phyloP scores from a whole-genome alignment of 2,329 filamentous ascomycete genomes.

The Tolypocladium capitatum region DNA sequence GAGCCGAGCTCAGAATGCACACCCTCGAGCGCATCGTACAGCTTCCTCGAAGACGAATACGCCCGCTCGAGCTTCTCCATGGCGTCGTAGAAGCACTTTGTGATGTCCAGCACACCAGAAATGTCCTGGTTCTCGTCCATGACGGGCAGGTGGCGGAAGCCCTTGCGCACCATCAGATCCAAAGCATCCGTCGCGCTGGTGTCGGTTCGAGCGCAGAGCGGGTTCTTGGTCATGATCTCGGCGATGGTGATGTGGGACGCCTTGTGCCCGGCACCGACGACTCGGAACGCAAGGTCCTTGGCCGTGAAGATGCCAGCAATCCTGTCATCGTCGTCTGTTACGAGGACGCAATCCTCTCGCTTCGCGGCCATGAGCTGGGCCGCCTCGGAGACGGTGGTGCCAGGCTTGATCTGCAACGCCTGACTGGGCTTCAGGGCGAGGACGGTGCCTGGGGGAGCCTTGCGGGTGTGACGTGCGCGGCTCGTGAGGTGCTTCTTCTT shows the following conservation, averaged over 20 bases:
- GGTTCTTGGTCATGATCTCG: slow-evolving; percentile 99
- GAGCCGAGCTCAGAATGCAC: slow-evolving; percentile 94
- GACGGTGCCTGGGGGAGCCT: slow-evolving; percentile 91
- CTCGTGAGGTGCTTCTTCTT: slow-evolving; percentile 82
- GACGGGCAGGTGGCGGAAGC: slow-evolving; percentile 91
- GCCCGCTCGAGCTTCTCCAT: slow-evolving; percentile 99
- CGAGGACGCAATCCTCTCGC: slow-evolving; percentile 92
- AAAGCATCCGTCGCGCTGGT: slow-evolving; percentile 95
- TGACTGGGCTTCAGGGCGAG: slow-evolving; percentile 90
- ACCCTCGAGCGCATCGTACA: slow-evolving; percentile 94
- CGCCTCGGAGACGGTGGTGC: slow-evolving; percentile 85
- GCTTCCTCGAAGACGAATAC: slow-evolving; percentile 92
- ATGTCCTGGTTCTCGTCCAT: slow-evolving; percentile 99
- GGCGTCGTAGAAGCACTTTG: slow-evolving; percentile 98
- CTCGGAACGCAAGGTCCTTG: slow-evolving; percentile 94
- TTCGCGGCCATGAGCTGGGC: slow-evolving; percentile 98
- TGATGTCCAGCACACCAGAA: slow-evolving; percentile 94
- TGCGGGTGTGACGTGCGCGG: slow-evolving; percentile 73
- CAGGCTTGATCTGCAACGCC: slow-evolving; percentile 93
- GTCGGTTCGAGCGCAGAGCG: slow-evolving; percentile 89
- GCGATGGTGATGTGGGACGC: slow-evolving; percentile 83
- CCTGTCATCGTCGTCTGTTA: slow-evolving; percentile 93
- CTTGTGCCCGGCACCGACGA: slow-evolving; percentile 83
- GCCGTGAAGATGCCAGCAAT: slow-evolving; percentile 98
- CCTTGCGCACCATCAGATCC: slow-evolving; percentile 96